A percentile compares a stretch with the other conserved stretches of the same genome.
phyloP scores from a whole-genome alignment of 2,329 filamentous ascomycete genomes.

The Gnomoniopsis sp. region DNA sequence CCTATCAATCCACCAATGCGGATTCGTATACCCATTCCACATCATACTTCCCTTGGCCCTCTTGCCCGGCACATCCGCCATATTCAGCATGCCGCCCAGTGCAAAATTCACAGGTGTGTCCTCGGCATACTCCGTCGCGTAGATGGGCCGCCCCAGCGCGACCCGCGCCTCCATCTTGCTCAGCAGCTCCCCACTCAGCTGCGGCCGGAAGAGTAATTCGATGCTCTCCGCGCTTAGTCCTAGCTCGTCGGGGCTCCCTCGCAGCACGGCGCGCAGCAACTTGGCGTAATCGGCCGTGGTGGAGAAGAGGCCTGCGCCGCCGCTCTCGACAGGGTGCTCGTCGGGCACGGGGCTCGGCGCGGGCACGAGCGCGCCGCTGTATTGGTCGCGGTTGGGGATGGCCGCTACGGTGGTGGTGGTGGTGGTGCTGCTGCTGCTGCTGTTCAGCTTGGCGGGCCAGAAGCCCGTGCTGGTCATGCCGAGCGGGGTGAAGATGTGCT shows the following conservation, averaged over 20 bases:
- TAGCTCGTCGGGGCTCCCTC: constrained; percentile 16
- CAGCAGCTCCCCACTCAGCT: constrained; percentile 18
- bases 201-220: constrained; percentile 21
- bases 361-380: neutral
- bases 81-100: constrained; percentile 12
- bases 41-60: constrained; percentile 10
- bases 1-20: constrained; percentile 13
- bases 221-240: constrained; percentile 18
- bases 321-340: constrained; percentile 20
- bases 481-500: constrained; percentile 21
- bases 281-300: constrained; percentile 20
- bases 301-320: constrained; percentile 24
- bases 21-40: constrained; percentile 12
- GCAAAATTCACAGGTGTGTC: constrained; percentile 2
- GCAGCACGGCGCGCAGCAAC: constrained; percentile 18
- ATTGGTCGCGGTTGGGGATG: constrained; percentile 6
- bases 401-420: neutral
- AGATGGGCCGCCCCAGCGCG: neutral
- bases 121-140: constrained; percentile 1
- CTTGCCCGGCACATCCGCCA: constrained; percentile 12
- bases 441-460: constrained; percentile 17
- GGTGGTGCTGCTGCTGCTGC: too few relatives aligned
- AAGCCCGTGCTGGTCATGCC: constrained; percentile 23
- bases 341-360: constrained; percentile 3
- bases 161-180: constrained; percentile 15